Evolutionary conservation across 257 asterid species (phyloP), one percentile per base, ranked within the genome.

Genomic region (Capsicum chinense): DNA sequence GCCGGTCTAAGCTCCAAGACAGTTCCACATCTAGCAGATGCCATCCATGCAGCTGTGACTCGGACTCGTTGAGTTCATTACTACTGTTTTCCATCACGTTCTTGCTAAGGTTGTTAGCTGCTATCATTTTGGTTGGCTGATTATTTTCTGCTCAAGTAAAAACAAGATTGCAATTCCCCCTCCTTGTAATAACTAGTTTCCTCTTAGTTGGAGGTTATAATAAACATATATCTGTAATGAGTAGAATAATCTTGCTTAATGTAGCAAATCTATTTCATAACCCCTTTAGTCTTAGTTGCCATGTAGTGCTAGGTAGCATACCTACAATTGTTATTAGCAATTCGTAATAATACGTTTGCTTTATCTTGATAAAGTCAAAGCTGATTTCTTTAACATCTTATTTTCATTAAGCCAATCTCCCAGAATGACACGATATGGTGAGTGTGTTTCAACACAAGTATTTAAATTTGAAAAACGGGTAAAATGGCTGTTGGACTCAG

Each of bases 11-110:
- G 97, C 91, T 89, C 98, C 59, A 93, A 86, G 86, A 95, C 97
- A 39, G 98, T 95, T 80, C 96, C 99, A 84, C 98, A 92, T 86
- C 98, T 97, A 10, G 91, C 98, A 54, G 99, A 95, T 87, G 99
- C 99, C 2, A 95, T 97, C 81, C 98, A 95, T 85, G 97, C 98
- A 85, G 98, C 96, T 60, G 98, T 93, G 14, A 91, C 97, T 21
- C 87, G 85, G 68, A 54, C 54, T 19, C 87, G 82, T 84, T 93
- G 88, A 92, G 74, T 71, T 21, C 17, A 57, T 33, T 54, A 54
- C 50, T 26, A 14, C 26, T 54, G 26, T 8, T 71, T 26, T 70
- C 56, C 14, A 9, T 68, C 81, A 7, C 37, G 39, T 68, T 76
- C 57, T 37, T 13, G 54, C 15, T 16, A 57, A 78, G 79, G 81